A percentile compares a stretch with the other conserved stretches of the same genome.
phyloP scores from a whole-genome alignment of 2,329 filamentous ascomycete genomes.

The Colletotrichum limetticola region DNA sequence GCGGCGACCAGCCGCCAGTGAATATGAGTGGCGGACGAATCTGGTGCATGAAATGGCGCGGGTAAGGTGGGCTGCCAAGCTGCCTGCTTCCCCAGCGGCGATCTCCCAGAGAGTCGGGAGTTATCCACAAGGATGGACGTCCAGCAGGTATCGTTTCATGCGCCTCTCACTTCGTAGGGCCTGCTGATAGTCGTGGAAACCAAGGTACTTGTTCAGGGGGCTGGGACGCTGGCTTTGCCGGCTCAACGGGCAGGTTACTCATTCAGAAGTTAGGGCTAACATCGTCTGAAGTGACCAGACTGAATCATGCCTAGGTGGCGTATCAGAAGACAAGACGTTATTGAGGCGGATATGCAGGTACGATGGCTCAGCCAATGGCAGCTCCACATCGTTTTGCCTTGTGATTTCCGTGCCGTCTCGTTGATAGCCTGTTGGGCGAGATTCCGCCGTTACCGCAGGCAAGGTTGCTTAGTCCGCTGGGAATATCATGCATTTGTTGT shows the following conservation, averaged over 20 bases:
- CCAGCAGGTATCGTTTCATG: conserved; percentile 20
- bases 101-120: conserved; percentile 4
- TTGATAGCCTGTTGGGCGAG: neutral
- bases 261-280: neutral
- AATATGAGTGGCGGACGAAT: neutral
- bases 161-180: neutral
- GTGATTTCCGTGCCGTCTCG: neutral
- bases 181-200: neutral
- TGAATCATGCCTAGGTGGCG: neutral
- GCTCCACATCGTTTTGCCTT: neutral
- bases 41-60: neutral
- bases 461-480: neutral
- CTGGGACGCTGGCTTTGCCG: too few relatives aligned
- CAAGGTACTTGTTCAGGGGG: neutral
- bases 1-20: neutral
- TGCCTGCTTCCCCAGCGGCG: neutral
- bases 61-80: neutral
- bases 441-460: neutral
- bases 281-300: neutral
- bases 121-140: conserved; percentile 2
- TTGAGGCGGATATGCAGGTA: conserved; percentile 5
- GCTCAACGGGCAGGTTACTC: neutral
- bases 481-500: neutral
- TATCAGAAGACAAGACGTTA: conserved; percentile 4
- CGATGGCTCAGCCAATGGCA: neutral